Conservation (phyloP, 176 grass and related monocot species). For the Themeda triandra region DNA sequence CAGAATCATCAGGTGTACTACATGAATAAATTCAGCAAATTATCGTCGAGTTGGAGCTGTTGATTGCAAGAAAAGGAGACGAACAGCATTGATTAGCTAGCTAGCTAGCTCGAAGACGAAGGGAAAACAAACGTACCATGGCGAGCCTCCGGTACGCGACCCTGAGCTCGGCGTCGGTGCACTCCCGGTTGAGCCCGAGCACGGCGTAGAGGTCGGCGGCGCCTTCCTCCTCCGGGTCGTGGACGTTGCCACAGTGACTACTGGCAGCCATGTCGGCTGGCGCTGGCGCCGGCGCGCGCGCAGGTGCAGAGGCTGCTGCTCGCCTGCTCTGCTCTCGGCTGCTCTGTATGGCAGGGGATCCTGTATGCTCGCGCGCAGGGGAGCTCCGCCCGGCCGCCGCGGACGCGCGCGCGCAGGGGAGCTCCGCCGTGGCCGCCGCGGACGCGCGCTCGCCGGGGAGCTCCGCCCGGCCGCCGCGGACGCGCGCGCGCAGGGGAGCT, state of each 20-base stretch:
- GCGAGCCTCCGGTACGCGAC: constrained; percentile 73
- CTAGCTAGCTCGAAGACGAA: no score
- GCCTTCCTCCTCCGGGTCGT: background rate
- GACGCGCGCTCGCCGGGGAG: no score
- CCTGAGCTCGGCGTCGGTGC: constrained; percentile 67
- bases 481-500: no score
- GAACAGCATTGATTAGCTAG: background rate
- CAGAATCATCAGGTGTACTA: background rate
- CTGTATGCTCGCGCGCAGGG: no score
- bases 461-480: no score
- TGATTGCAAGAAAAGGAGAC: background rate
- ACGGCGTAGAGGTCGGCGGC: constrained; percentile 64
- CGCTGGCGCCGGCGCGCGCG: background rate
- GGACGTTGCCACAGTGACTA: background rate
- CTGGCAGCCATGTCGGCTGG: background rate
- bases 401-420: no score
- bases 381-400: no score
- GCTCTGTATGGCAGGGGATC: no score
- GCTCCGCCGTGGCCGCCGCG: no score
- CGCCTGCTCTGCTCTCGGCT: background rate
- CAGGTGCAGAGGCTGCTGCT: background rate
- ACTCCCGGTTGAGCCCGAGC: constrained; percentile 71
- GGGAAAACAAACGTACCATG: constrained; percentile 28
- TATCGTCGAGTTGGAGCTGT: background rate
- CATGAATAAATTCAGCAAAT: no score